Conservation (phyloP, 495 filamentous ascomycete species). For the Penicillium mononematosum region DNA sequence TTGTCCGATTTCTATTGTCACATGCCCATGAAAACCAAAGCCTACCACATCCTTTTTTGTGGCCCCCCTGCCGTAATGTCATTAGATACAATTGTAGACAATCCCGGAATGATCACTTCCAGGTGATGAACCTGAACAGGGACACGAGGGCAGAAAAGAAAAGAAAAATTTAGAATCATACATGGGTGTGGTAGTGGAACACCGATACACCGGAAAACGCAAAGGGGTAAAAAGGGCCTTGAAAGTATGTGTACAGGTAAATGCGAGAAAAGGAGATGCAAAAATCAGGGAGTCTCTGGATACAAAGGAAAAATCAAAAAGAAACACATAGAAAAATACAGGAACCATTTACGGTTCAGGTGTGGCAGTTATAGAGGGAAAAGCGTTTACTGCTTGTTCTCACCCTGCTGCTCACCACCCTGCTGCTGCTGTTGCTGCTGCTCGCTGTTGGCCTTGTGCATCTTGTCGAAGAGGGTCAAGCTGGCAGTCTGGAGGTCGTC, state of each 20-base stretch:
- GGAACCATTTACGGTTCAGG: slow-evolving; percentile 15
- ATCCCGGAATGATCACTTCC: slow-evolving; percentile 30
- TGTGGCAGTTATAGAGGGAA: slow-evolving; percentile 5
- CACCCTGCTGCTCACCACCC: slow-evolving; percentile 60
- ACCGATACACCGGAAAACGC: slow-evolving; percentile 43
- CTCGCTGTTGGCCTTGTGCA: slow-evolving; percentile 92
- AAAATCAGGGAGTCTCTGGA: slow-evolving; percentile 32
- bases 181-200: slow-evolving; percentile 32
- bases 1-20: slow-evolving; percentile 49
- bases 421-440: slow-evolving; percentile 54
- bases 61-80: slow-evolving; percentile 46
- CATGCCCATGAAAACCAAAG: slow-evolving; percentile 43
- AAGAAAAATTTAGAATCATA: slow-evolving; percentile 29
- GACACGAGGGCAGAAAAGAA: slow-evolving; percentile 40
- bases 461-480: slow-evolving; percentile 98
- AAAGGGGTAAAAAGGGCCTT: slow-evolving; percentile 25
- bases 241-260: slow-evolving; percentile 45
- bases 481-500: slow-evolving; percentile 95
- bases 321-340: slow-evolving; percentile 32
- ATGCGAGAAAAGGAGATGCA: slow-evolving; percentile 33
- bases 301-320: slow-evolving; percentile 23
- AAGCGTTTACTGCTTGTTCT: slow-evolving; percentile 75
- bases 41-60: slow-evolving; percentile 41
- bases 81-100: slow-evolving; percentile 49
- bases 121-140: slow-evolving; percentile 11